A percentile compares a stretch with the other conserved stretches of the same genome.
These are phyloP conservation scores for Ophidiomyces ophidiicola DNA, from an alignment of 2,329 filamentous ascomycete genomes.

Conservation along the genomic window DNA sequence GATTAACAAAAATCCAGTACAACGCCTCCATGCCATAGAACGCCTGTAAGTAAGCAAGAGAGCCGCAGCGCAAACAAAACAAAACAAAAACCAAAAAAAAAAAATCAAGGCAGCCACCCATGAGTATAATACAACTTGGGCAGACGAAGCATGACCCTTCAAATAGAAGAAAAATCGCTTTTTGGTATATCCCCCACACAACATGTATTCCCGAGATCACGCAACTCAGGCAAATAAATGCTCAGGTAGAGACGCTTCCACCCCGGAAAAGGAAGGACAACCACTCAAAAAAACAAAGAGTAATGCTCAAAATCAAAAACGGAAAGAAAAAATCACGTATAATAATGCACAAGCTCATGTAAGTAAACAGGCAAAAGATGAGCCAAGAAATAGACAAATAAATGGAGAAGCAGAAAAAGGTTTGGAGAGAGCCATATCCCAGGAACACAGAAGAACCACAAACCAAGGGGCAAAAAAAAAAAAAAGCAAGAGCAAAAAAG, in stretches of 20 bases:
- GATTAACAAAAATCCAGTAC: too few relatives aligned
- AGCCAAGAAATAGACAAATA: neutral
- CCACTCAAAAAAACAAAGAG: too few relatives aligned
- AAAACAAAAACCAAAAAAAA: neutral
- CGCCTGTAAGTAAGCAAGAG: neutral
- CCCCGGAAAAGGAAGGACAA: neutral
- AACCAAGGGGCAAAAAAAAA: constrained; percentile 3
- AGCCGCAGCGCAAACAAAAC: neutral
- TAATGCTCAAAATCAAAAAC: neutral
- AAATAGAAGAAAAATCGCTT: neutral
- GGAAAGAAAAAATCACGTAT: neutral
- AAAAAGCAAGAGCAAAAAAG: constrained; percentile 1
- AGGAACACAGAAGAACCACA: constrained; percentile 1
- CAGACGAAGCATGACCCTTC: neutral
- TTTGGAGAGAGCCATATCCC: constrained; percentile 3
- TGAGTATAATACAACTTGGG: constrained; percentile 6
- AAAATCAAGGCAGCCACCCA: neutral
- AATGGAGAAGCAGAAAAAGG: neutral
- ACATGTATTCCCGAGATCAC: neutral
- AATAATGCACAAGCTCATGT: neutral
- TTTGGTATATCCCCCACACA: neutral
- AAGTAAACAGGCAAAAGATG: constrained; percentile 4
- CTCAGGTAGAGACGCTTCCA: too few relatives aligned
- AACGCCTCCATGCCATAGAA: neutral
- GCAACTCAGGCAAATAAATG: neutral